Evolutionary conservation across 2,329 filamentous ascomycete genomes (phyloP).

Genomic region (Paraphoma chrysanthemicola): DNA sequence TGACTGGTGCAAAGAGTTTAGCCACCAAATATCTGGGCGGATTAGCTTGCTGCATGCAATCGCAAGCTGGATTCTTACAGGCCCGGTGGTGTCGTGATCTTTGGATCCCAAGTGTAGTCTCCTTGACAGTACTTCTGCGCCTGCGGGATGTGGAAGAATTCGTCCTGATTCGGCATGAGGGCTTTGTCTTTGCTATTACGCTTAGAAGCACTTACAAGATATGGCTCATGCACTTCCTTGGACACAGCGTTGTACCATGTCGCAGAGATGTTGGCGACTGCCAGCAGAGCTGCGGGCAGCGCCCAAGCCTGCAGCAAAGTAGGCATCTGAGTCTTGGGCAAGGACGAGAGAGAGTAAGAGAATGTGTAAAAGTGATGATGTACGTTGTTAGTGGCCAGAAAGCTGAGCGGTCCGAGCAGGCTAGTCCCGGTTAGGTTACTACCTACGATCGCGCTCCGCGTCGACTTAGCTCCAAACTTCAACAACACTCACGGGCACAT

Average conservation of each 20-base stretch:
- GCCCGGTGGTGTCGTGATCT: slow-evolving; percentile 95
- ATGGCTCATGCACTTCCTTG: slow-evolving; percentile 61
- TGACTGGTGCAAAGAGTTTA: slow-evolving; percentile 45
- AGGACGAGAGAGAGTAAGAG: slow-evolving; percentile 3
- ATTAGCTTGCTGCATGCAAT: slow-evolving; percentile 35
- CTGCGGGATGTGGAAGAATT: slow-evolving; percentile 89
- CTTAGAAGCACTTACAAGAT: slow-evolving; percentile 56
- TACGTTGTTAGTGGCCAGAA: slow-evolving; percentile 13
- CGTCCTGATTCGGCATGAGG: slow-evolving; percentile 64
- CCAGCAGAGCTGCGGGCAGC: slow-evolving; percentile 26
- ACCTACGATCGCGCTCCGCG: slow-evolving; percentile 7
- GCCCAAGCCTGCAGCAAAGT: slow-evolving; percentile 30
- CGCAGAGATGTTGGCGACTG: slow-evolving; percentile 25
- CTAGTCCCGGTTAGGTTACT: slow-evolving; percentile 30
- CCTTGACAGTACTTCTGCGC: slow-evolving; percentile 85
- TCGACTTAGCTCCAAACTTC: slow-evolving; percentile 12
- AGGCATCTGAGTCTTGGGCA: slow-evolving; percentile 20
- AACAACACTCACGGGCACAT: slow-evolving; percentile 14
- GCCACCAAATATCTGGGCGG: slow-evolving; percentile 50
- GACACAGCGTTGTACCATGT: slow-evolving; percentile 51
- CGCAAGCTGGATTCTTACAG: slow-evolving; percentile 54
- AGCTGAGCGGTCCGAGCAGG: slow-evolving; percentile 16
- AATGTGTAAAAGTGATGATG: slow-evolving; percentile 5
- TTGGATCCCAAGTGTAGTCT: slow-evolving; percentile 83
- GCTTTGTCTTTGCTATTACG: not conserved